Evolutionary conservation across 129 eudicot species (phyloP).

Genomic region (Flaveria brownii): DNA sequence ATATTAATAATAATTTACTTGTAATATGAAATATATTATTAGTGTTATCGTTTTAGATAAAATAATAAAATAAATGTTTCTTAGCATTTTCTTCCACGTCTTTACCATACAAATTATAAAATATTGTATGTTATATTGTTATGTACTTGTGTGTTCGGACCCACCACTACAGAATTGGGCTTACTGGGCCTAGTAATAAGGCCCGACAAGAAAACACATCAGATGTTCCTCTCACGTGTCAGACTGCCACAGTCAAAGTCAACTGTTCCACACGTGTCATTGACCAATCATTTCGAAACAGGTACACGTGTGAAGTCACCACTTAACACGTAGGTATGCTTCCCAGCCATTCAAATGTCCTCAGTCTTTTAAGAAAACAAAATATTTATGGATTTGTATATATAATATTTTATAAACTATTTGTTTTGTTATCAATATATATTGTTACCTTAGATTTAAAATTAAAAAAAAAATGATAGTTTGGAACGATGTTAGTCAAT

Average conservation of each 20-base stretch:
- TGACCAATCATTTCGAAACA: conserved; percentile 36
- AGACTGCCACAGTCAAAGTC: conserved; percentile 37
- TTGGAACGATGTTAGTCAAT: not conserved
- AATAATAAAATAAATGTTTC: conserved; percentile 12
- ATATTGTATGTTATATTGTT: not conserved
- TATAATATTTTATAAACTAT: not conserved
- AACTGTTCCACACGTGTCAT: conserved; percentile 42
- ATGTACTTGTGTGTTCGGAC: no score
- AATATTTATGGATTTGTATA: no score
- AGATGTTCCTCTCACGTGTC: conserved; percentile 50
- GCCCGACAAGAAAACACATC: conserved; percentile 52
- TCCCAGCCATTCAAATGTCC: conserved; percentile 20
- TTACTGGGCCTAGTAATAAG: conserved; percentile 38
- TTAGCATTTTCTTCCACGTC: conserved; percentile 26
- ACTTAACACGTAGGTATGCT: conserved; percentile 31
- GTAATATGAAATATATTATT: no score
- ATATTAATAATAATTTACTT: no score
- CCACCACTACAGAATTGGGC: conserved; percentile 23
- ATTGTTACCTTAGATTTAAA: no score
- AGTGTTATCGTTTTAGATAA: not conserved
- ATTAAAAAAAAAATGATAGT: no score
- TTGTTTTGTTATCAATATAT: not conserved
- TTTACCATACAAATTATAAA: conserved; percentile 3
- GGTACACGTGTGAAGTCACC: conserved; percentile 50
- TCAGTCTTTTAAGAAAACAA: not conserved